Evolutionary conservation across 1,284 basidiomycete genomes (phyloP).

Genomic region (Malassezia vespertilionis): DNA sequence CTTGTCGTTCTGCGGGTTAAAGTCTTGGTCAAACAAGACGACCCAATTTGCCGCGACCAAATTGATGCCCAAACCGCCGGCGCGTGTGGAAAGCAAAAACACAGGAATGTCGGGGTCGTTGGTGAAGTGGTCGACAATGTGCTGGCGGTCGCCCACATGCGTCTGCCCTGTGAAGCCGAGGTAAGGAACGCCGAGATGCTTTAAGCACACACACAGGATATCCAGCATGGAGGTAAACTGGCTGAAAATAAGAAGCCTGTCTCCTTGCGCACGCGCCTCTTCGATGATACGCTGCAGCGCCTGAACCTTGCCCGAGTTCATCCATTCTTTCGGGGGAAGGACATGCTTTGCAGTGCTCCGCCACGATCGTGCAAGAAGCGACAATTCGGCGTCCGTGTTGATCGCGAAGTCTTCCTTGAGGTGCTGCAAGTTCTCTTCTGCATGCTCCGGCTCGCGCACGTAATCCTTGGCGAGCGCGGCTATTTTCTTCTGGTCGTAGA

Average conservation of each 20-base stretch:
- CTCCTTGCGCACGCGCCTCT: slow-evolving; percentile 59
- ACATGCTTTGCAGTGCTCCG: slow-evolving; percentile 56
- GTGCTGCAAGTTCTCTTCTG: slow-evolving; percentile 36
- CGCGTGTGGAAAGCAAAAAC: slow-evolving; percentile 89
- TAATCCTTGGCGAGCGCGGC: slow-evolving; percentile 67
- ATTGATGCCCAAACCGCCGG: slow-evolving; percentile 57
- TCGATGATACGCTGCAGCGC: slow-evolving; percentile 64
- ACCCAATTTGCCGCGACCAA: slow-evolving; percentile 58
- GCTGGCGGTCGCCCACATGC: slow-evolving; percentile 82
- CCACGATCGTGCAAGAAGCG: slow-evolving; percentile 19
- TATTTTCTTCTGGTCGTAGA: slow-evolving; percentile 68
- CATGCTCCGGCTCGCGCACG: slow-evolving; percentile 69
- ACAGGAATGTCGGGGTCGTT: slow-evolving; percentile 79
- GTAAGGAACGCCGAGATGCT: slow-evolving; percentile 64
- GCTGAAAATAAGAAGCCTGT: slow-evolving; percentile 84
- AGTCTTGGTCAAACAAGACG: slow-evolving; percentile 75
- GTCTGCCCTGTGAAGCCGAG: slow-evolving; percentile 88
- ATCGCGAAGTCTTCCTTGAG: slow-evolving; percentile 44
- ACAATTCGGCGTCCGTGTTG: slow-evolving; percentile 45
- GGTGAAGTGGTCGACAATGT: slow-evolving; percentile 91
- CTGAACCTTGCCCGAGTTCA: slow-evolving; percentile 79
- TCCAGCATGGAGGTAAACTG: slow-evolving; percentile 52
- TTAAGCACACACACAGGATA: slow-evolving; percentile 77
- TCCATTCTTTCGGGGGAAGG: slow-evolving; percentile 64
- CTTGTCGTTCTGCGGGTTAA: slow-evolving; percentile 59